Base-by-base conservation (phyloP, 805 yeast genomes). In the Lipomyces yamanashiensis region DNA sequence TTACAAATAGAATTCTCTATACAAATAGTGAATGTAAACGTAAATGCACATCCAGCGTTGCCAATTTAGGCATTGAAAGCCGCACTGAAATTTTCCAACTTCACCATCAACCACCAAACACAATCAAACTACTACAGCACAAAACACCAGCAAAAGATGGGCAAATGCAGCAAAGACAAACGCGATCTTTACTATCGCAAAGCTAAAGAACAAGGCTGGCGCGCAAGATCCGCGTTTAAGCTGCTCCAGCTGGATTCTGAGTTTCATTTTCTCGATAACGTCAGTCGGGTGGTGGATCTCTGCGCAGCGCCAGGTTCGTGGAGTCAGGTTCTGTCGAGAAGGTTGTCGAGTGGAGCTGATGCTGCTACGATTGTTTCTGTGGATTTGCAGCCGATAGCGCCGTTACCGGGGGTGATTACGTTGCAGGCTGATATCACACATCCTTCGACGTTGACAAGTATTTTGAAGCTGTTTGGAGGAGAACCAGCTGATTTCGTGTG, bases 271-370 rank as follows among this genome's bases (percentile, higher is more conserved):
- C 85, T 95, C 61, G 80, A 81, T 60, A 88, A 85, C 47, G 86
- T 92, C 41, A 81, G 80, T 50, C 80, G 97, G 70, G 98, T 95
- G 3, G 99, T 95, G 5, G 99, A 95, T 77, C 80, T 95, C 37
- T 95, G 99, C 81, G 99, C 99, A 43, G 99, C 98, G 4, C 98
- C 98, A 0, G 97, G 98, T 0, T 92, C 98, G 2, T 95, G 99
- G 99, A 89, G 96, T 0, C 99, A 95, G 74, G 99, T 95, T 0
- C 82, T 95, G 13, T 87, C 95, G 39, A 77, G 90, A 69, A 87
- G 87, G 71, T 34, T 66, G 21, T 28, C 58, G 10, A 57, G 50
- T 7, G 79, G 81, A 10, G 41, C 23, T 3, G 48, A 37, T 36
- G 48, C 49, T 28, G 85, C 90, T 45, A 89, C 87, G 71, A 90